These are phyloP conservation scores for Botrytis hyacinthi DNA, from an alignment of 2,329 filamentous ascomycete species.

Conservation along the genomic window DNA sequence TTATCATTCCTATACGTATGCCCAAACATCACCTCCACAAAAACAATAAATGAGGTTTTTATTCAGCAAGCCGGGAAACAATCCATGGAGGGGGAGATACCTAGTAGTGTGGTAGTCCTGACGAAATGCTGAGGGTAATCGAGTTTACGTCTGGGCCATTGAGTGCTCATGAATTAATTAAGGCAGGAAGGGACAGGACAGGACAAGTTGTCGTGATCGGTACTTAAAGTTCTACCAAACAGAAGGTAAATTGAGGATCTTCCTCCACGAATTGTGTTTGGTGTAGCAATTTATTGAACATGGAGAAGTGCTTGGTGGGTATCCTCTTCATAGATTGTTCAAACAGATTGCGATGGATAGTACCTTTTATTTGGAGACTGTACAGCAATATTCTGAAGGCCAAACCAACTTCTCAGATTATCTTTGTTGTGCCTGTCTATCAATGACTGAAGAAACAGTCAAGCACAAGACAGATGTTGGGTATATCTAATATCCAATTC, in stretches of 20 bases:
- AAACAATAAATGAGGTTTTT: not conserved
- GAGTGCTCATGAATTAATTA: not conserved
- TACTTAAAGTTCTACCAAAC: not conserved
- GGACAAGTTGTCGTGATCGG: not conserved
- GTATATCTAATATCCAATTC: not conserved
- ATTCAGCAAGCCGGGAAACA: not conserved
- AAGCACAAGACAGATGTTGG: not conserved
- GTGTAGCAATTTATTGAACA: not conserved
- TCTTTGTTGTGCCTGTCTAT: not conserved
- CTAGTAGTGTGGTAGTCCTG: not conserved
- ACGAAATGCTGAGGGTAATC: not conserved
- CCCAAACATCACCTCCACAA: not conserved
- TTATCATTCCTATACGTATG: not conserved
- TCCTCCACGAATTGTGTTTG: not conserved
- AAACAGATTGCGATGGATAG: not conserved
- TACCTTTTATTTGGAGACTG: not conserved
- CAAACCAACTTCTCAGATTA: not conserved
- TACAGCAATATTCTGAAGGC: not conserved
- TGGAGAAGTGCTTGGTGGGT: no score
- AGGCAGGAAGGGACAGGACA: not conserved
- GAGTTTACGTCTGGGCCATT: not conserved
- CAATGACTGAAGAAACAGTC: not conserved
- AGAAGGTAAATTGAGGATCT: no score
- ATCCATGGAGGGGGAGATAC: not conserved
- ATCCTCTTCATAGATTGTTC: not conserved